Conservation (phyloP, 805 yeast genomes). For the Grigorovia jiainica region DNA sequence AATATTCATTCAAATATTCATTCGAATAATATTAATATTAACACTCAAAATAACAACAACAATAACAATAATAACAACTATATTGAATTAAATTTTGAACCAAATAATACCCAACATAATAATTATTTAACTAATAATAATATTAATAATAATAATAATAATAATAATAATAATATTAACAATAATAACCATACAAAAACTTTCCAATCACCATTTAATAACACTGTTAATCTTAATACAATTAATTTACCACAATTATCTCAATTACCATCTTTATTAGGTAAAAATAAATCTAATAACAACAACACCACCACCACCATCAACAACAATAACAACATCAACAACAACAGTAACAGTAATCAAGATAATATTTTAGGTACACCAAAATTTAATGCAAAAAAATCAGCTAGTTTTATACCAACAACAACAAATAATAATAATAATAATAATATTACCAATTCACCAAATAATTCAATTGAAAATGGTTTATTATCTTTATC, state of each 20-base stretch:
- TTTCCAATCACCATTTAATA: not conserved
- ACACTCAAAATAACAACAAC: not conserved
- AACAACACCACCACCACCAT: slow-evolving; percentile 1
- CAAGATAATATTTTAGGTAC: not conserved
- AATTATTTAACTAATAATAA: not conserved
- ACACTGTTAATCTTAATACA: not conserved
- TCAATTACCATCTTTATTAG: slow-evolving; percentile 1
- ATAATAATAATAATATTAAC: not conserved
- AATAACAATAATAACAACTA: too few relatives aligned
- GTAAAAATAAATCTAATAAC: not conserved
- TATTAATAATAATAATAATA: not conserved
- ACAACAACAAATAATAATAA: too few relatives aligned
- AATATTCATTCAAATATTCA: not conserved
- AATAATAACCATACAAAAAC: not conserved
- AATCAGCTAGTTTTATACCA: slow-evolving; percentile 48
- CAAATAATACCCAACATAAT: not conserved
- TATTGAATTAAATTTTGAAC: not conserved
- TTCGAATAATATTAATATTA: too few relatives aligned
- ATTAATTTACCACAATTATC: not conserved
- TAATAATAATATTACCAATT: slow-evolving; percentile 1
- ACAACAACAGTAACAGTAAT: slow-evolving; percentile 16
- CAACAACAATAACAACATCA: slow-evolving; percentile 9
- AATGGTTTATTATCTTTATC: slow-evolving; percentile 1
- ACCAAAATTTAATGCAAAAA: slow-evolving; percentile 40
- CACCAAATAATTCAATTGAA: not conserved